Conservation (phyloP, 2,329 filamentous ascomycete genomes). For the Penicillium sp. region DNA sequence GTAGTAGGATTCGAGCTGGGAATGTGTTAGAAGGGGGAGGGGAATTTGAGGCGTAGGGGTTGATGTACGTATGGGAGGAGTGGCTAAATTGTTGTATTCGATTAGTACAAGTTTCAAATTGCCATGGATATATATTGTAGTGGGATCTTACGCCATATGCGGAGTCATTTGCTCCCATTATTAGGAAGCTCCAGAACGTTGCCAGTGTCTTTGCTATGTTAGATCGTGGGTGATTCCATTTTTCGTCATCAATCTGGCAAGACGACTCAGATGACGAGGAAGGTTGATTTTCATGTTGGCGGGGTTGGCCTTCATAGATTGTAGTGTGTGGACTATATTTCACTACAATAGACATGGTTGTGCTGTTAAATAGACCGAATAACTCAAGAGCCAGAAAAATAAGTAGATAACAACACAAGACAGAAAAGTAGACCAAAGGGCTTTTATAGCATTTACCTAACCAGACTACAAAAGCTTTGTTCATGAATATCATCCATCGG, state of each 20-base stretch:
- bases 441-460: background rate
- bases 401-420: background rate
- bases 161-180: slow-evolving; percentile 57
- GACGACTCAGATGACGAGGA: background rate
- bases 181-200: slow-evolving; percentile 56
- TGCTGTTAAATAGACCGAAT: background rate
- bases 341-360: background rate
- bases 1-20: slow-evolving; percentile 47
- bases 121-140: too few relatives aligned
- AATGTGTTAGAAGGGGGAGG: slow-evolving; percentile 30
- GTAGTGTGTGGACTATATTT: background rate
- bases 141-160: slow-evolving; percentile 48
- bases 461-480: background rate
- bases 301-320: background rate
- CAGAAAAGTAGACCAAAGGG: background rate
- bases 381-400: background rate
- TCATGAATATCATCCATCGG: background rate
- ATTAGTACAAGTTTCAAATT: background rate
- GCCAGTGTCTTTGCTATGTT: slow-evolving; percentile 50
- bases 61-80: slow-evolving; percentile 5
- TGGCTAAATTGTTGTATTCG: background rate
- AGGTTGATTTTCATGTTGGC: background rate
- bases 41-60: background rate
- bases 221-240: slow-evolving; percentile 15
- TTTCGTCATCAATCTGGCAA: background rate